These are phyloP conservation scores for Trametes maxima DNA, from an alignment of 768 basidiomycete species.

Conservation along the genomic window DNA sequence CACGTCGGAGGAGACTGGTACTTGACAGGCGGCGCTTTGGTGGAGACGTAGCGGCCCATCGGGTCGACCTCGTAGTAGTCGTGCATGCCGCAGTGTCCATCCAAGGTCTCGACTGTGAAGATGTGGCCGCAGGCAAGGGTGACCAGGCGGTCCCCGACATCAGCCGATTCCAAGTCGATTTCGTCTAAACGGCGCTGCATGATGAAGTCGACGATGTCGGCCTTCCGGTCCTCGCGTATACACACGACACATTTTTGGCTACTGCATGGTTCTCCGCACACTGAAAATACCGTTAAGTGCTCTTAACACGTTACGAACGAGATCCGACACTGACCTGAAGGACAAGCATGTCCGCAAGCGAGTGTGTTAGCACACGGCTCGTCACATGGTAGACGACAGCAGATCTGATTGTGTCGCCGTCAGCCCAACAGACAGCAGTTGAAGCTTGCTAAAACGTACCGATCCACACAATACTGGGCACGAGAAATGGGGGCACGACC, in stretches of 20 bases:
- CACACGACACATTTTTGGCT: conserved; percentile 38
- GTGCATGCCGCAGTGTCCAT: conserved; percentile 37
- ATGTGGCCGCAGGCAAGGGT: conserved; percentile 39
- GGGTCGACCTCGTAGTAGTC: conserved; percentile 33
- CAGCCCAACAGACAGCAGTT: neutral
- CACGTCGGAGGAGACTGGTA: conserved; percentile 37
- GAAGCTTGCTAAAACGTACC: conserved; percentile 25
- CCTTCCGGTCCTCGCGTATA: conserved; percentile 25
- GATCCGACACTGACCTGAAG: conserved; percentile 34
- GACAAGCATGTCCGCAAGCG: conserved; percentile 41
- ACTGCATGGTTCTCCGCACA: conserved; percentile 42
- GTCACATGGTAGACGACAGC: conserved; percentile 42
- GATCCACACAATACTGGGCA: conserved; percentile 42
- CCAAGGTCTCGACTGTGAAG: conserved; percentile 44
- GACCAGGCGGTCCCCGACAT: conserved; percentile 34
- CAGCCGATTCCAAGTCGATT: conserved; percentile 29
- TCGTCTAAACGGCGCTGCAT: conserved; percentile 34
- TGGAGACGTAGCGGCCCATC: conserved; percentile 27
- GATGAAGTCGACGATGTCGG: conserved; percentile 41
- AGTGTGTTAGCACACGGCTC: conserved; percentile 34
- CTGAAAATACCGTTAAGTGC: conserved; percentile 17
- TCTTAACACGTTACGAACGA: neutral
- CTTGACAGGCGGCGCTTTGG: conserved; percentile 33
- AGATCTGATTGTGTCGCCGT: conserved; percentile 30
- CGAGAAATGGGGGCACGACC: conserved; percentile 37